Base-by-base conservation (phyloP, 768 basidiomycete species). In the Cyclocybe cylindracea region DNA sequence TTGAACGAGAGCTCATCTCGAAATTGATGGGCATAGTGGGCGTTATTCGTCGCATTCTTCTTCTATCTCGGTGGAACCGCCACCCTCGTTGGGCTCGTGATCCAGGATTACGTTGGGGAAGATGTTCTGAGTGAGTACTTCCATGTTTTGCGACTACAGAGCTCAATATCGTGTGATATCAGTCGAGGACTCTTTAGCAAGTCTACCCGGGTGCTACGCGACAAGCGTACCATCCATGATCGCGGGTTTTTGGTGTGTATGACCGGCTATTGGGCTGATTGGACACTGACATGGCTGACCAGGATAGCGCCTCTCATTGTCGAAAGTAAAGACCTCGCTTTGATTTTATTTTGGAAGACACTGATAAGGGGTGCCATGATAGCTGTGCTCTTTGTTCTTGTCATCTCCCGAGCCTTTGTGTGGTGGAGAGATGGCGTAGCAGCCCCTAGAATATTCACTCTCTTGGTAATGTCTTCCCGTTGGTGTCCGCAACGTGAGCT, bases 131-230 rank as follows among this genome's bases (percentile, higher is more conserved):
- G 66, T 66, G 45, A 16, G 64, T 62, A 31, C 32, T 44, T n/a
- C 16, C 9, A 24, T 35, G 14, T 3, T 31, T 1, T 31, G 24
- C 8, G 10, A 4, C 13, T 19, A 29, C 16, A 9, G 35, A 32
- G n/a, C 32, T 32, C 10, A 36, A 13, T 35, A 18, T 18, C 13
- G 38, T n/a, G 6, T 34, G n/a, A 24, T 41, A 34, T 5, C 31
- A 66, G 65, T 68, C 36, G 58, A 66, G 42, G 55, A 42, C 1
- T 36, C 39, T 1, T 47, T 68, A 1, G 34, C 48, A 5, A 57
- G 48, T 48, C 49, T 67, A n/a, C 66, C 66, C 4, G 66, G 66
- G n/a, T 67, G 66, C 51, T 67, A 67, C 53, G 61, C 66, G 1
- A 60, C 59, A 5, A 60, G 53, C 11, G 64, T 68, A 3, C 66